Base-by-base conservation (phyloP, 106 monocot species). In the Posidonia australis region DNA sequence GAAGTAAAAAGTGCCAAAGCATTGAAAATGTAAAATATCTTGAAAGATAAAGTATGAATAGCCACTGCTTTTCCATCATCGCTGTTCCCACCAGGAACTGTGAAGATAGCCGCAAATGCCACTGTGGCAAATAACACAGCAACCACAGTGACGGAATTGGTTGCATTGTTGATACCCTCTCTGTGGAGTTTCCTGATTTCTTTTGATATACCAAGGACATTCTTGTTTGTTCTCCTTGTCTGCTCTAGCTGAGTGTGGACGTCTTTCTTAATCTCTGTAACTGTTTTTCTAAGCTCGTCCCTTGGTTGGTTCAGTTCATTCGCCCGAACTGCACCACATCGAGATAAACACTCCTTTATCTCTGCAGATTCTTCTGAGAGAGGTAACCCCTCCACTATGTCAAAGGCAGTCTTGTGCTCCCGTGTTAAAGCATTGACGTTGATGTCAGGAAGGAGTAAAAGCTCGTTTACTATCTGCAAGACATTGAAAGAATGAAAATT, bases 101-200 rank as follows among this genome's bases (percentile, higher is more conserved):
- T 77, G 74, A 90, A 86, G 21, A 90, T 86, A 44, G 90, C 90
- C 4, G 90, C 85, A 58, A 92, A 84, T 22, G 92, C 92, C 0
- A 92, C 87, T 1, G 87, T 92, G 42, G 92, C 87, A 9, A 92
- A 87, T 16, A 92, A 76, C 5, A 92, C 92, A 1, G 92, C 92
- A 10, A 92, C 82, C 2, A 90, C 71, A 0, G 90, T 90, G 61
- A 79, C 83, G 19, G 85, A 90, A 54, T 78, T 90, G 59, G 85
- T 90, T 46, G 90, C 90, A 26, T 90, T 90, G 74, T 90, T 90
- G 69, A 92, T 79, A 18, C 84, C 92, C 9, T 83, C 80, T 7
- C 77, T 75, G 68, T 92, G 82, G 25, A 87, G 84, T 63, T 87
- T 87, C 58, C 77, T 58, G n/a, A 92, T 71, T 13, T 79, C 76